phyloP scores from a whole-genome alignment of 768 basidiomycete species.

The Tricholoma saponaceum region DNA sequence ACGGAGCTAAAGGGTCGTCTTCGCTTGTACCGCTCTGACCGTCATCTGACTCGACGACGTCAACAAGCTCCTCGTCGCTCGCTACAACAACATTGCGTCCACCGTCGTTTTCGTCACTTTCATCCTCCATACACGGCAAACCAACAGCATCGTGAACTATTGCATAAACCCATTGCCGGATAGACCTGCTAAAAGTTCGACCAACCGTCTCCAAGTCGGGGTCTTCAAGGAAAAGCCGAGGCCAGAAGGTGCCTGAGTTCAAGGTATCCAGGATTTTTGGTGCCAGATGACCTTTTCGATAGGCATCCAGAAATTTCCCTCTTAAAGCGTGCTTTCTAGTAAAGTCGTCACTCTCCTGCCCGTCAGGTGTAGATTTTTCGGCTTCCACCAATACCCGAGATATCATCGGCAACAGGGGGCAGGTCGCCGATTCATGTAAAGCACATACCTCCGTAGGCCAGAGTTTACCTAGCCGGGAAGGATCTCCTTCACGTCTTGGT shows the following conservation, averaged over 20 bases:
- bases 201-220: constrained; percentile 70
- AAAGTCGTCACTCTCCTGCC: constrained; percentile 15
- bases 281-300: constrained; percentile 53
- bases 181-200: constrained; percentile 55
- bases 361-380: constrained; percentile 22
- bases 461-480: constrained; percentile 32
- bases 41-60: constrained; percentile 61
- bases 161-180: constrained; percentile 64
- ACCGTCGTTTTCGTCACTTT: constrained; percentile 10
- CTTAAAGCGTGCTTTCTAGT: constrained; percentile 31
- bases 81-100: constrained; percentile 4
- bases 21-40: constrained; percentile 30
- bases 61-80: constrained; percentile 57
- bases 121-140: constrained; percentile 35
- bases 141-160: constrained; percentile 67
- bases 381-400: constrained; percentile 40
- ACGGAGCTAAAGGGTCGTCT: constrained; percentile 60
- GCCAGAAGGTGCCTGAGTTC: constrained; percentile 65
- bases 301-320: constrained; percentile 56
- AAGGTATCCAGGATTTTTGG: constrained; percentile 58
- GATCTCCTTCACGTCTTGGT: constrained; percentile 47
- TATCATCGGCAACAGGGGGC: constrained; percentile 50
- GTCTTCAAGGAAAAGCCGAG: constrained; percentile 69
- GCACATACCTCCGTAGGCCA: constrained; percentile 60
- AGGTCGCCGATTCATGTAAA: constrained; percentile 54